A percentile compares a stretch with the other conserved stretches of the same genome.
These are phyloP conservation scores for Phlyctochytrium bullatum DNA, from an alignment of 192 early-diverging fungal species.

Conservation along the genomic window DNA sequence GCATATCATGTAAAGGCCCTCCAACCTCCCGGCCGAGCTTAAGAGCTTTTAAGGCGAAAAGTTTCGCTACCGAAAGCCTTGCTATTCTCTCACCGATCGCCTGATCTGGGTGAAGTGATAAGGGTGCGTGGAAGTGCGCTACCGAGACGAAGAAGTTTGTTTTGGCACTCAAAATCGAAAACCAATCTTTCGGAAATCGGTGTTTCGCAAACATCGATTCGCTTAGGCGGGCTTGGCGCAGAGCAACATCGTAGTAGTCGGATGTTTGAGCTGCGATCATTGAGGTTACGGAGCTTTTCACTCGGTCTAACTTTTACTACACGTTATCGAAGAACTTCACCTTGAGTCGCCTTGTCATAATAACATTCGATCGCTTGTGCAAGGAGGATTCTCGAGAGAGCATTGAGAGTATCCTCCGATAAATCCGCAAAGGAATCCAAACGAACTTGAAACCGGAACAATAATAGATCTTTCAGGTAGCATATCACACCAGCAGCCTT, in stretches of 20 bases:
- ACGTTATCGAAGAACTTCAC: conserved; percentile 15
- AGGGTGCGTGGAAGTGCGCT: conserved; percentile 53
- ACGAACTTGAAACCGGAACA: conserved; percentile 46
- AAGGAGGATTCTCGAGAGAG: conserved; percentile 74
- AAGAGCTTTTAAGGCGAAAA: conserved; percentile 21
- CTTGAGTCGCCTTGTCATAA: conserved; percentile 78
- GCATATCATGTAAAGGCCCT: conserved; percentile 27
- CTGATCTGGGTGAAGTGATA: conserved; percentile 26
- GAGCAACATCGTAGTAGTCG: conserved; percentile 54
- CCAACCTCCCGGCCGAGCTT: conserved; percentile 34
- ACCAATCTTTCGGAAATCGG: conserved; percentile 27
- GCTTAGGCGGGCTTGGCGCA: conserved; percentile 10
- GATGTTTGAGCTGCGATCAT: conserved; percentile 45
- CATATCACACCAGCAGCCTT: conserved; percentile 75
- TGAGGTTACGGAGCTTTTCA: conserved; percentile 41
- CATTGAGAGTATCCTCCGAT: conserved; percentile 65
- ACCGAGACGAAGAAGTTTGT: conserved; percentile 43
- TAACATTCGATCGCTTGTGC: conserved; percentile 95
- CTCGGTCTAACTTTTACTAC: conserved; percentile 28
- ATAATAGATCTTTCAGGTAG: conserved; percentile 44
- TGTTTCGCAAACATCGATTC: conserved; percentile 13
- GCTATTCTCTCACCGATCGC: conserved; percentile 48
- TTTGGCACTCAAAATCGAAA: conserved; percentile 23
- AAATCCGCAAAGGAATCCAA: conserved; percentile 58
- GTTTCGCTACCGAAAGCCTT: conserved; percentile 38